Conservation (phyloP, 2,329 filamentous ascomycete genomes). For the Coleophoma crateriformis region DNA sequence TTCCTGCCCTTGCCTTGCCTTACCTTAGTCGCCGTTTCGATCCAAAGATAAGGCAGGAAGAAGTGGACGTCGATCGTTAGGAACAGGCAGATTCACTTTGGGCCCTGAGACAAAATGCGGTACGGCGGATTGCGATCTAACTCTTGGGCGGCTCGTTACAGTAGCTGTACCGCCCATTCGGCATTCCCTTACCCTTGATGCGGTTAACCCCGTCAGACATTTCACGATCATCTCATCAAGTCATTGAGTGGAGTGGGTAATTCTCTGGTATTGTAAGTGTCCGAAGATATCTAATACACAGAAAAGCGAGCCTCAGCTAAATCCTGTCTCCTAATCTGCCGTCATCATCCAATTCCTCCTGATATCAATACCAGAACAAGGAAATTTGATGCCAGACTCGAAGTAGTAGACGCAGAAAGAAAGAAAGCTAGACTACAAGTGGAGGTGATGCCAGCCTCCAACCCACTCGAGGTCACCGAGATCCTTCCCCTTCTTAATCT, state of each 20-base stretch:
- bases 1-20: too few relatives aligned
- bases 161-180: too few relatives aligned
- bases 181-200: too few relatives aligned
- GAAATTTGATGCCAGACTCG: conserved; percentile 11
- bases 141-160: too few relatives aligned
- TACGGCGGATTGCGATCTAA: too few relatives aligned
- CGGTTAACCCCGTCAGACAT: too few relatives aligned
- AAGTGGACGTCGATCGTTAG: too few relatives aligned
- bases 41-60: too few relatives aligned
- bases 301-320: conserved; percentile 28
- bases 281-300: conserved; percentile 26
- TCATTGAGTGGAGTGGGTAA: conserved; percentile 27
- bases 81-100: too few relatives aligned
- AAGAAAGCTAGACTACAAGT: conserved; percentile 54
- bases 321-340: conserved; percentile 2
- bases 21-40: too few relatives aligned
- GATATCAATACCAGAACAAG: conserved; percentile 10
- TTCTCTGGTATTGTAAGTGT: conserved; percentile 26
- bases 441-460: conserved; percentile 73
- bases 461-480: conserved; percentile 84
- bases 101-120: too few relatives aligned
- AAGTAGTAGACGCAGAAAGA: conserved; percentile 6
- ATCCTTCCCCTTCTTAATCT: conserved; percentile 51
- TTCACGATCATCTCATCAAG: too few relatives aligned
- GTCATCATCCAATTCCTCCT: not conserved